Percentiles rank a stretch among this genome's conserved stretches.
Conservation (phyloP, 2,329 filamentous ascomycete species). For the Colletotrichum lupini region DNA sequence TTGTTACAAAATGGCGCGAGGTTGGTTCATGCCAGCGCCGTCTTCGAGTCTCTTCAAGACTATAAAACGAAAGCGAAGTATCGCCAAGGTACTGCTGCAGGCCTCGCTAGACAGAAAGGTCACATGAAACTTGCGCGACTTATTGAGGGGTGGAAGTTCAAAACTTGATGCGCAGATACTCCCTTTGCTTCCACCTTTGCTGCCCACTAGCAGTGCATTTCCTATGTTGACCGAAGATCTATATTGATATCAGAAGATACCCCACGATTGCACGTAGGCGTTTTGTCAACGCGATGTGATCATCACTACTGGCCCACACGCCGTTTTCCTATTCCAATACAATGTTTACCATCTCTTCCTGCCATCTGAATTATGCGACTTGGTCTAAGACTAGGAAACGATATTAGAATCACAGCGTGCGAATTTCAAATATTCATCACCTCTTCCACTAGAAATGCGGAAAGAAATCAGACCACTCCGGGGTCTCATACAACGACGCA, state of each 20-base stretch:
- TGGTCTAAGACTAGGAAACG: neutral
- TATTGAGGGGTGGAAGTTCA: constrained; percentile 36
- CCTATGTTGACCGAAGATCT: neutral
- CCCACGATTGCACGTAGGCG: constrained; percentile 2
- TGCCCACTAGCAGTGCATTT: neutral
- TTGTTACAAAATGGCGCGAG: constrained; percentile 39
- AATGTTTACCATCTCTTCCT: neutral
- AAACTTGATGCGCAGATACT: neutral
- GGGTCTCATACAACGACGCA: constrained; percentile 37
- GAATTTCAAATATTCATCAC: neutral
- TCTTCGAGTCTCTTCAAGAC: constrained; percentile 38
- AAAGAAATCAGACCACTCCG: constrained; percentile 39
- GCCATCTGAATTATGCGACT: too few species aligned
- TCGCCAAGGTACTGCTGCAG: constrained; percentile 40
- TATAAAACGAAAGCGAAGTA: constrained; percentile 35
- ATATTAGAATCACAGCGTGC: neutral
- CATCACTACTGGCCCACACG: neutral
- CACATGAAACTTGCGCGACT: constrained; percentile 31
- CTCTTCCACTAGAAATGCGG: constrained; percentile 35
- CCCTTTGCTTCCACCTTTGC: neutral
- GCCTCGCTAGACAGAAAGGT: constrained; percentile 39
- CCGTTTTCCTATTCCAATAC: neutral
- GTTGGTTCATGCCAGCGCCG: constrained; percentile 37
- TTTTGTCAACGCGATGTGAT: neutral
- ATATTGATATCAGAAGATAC: constrained; percentile 24